phyloP scores from a whole-genome alignment of 306 rosid genomes.

The Senna tora region DNA sequence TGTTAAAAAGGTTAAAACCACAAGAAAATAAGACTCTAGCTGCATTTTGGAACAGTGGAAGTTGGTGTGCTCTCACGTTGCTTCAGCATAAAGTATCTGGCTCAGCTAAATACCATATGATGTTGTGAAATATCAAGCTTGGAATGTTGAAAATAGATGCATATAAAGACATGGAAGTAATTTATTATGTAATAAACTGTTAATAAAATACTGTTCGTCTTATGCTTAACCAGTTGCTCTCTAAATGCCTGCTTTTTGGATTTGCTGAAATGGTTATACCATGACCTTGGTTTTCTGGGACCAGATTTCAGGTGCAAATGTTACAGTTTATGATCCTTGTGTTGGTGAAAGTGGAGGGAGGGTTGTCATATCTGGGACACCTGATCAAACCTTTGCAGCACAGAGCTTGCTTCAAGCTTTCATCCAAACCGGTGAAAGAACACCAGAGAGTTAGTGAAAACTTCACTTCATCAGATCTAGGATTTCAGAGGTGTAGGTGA shows the following conservation, averaged over 20 bases:
- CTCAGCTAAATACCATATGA: neutral
- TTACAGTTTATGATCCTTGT: constrained; percentile 57
- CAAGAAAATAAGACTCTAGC: neutral
- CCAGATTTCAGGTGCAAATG: constrained; percentile 79
- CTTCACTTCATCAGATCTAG: constrained; percentile 23
- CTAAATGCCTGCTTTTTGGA: constrained; percentile 1
- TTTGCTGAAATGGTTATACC: constrained; percentile 12
- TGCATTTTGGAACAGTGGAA: neutral
- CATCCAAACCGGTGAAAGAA: constrained; percentile 47
- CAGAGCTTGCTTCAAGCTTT: constrained; percentile 78
- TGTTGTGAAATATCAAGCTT: neutral
- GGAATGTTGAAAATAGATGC: neutral
- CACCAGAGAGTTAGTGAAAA: constrained; percentile 8
- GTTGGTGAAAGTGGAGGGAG: constrained; percentile 55
- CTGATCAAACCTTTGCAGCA: constrained; percentile 67
- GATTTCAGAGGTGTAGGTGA: constrained; percentile 20
- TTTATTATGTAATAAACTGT: neutral
- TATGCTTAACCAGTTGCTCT: constrained; percentile 3
- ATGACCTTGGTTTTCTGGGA: constrained; percentile 19
- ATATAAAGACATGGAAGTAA: neutral
- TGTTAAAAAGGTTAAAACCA: too few relatives aligned
- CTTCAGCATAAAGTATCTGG: neutral
- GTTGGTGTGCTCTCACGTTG: neutral
- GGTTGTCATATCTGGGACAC: constrained; percentile 73
- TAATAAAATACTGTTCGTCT: neutral